phyloP scores from a whole-genome alignment of 2,329 filamentous ascomycete species.

The Aspergillus texensis region DNA sequence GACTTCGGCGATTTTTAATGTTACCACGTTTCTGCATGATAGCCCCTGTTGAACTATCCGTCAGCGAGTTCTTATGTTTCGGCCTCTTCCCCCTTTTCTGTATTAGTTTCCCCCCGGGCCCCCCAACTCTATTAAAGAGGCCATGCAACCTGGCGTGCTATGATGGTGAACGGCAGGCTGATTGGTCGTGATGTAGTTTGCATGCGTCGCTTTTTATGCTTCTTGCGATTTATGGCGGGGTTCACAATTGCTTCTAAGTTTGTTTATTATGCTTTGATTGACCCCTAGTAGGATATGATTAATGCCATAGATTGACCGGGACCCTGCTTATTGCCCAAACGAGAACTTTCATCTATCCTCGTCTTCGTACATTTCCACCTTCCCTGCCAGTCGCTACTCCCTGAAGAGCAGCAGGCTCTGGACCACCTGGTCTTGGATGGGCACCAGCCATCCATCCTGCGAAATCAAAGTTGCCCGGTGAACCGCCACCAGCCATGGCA shows the following conservation, averaged over 20 bases:
- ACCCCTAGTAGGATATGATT: neutral
- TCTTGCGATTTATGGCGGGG: neutral
- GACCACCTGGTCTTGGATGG: conserved; percentile 30
- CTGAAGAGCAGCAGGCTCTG: conserved; percentile 18
- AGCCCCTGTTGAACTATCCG: neutral
- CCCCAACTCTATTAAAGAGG: neutral
- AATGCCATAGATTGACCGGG: conserved; percentile 6
- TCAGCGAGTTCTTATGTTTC: neutral
- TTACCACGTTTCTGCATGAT: neutral
- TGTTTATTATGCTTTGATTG: neutral
- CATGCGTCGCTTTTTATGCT: neutral
- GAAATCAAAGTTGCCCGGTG: conserved; percentile 66
- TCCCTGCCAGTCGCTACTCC: conserved; percentile 33
- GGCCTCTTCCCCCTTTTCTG: neutral
- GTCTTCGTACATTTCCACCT: conserved; percentile 27
- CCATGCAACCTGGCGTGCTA: neutral
- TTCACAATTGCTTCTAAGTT: neutral
- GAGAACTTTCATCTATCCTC: conserved; percentile 26
- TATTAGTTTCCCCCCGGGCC: neutral
- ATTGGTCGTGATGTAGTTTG: neutral
- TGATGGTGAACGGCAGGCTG: neutral
- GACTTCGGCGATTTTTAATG: conserved; percentile 26
- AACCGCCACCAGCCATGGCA: conserved; percentile 61
- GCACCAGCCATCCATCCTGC: conserved; percentile 69
- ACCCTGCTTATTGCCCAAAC: neutral